Conservation (phyloP, 495 filamentous ascomycete genomes). For the Podospora anserina region DNA sequence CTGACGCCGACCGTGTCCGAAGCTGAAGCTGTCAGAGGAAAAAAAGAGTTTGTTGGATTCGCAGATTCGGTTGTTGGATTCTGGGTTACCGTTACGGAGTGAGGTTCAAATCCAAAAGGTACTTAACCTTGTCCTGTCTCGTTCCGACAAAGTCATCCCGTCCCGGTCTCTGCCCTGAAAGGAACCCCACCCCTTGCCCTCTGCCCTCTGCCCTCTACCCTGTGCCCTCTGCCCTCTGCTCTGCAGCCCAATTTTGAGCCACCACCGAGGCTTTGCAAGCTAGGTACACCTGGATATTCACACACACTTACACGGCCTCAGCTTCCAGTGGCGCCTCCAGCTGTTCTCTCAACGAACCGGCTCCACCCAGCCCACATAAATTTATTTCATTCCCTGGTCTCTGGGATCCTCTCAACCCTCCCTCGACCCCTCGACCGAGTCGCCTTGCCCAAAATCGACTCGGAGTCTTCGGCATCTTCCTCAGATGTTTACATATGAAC, state of each 20-base stretch:
- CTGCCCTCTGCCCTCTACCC: too few relatives aligned
- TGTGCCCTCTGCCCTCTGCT: neutral
- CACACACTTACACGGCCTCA: slow-evolving; percentile 4
- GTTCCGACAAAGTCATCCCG: neutral
- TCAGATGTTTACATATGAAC: slow-evolving; percentile 23
- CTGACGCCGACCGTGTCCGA: slow-evolving; percentile 15
- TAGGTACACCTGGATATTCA: neutral
- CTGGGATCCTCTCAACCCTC: neutral
- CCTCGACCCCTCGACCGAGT: slow-evolving; percentile 1
- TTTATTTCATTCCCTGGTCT: slow-evolving; percentile 27
- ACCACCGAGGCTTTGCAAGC: neutral
- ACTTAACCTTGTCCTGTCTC: neutral
- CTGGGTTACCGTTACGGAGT: neutral
- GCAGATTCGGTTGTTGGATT: neutral
- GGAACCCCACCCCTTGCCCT: slow-evolving; percentile 14
- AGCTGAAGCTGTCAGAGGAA: slow-evolving; percentile 4
- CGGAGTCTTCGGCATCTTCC: slow-evolving; percentile 30
- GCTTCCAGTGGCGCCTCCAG: slow-evolving; percentile 8
- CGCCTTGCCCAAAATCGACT: slow-evolving; percentile 14
- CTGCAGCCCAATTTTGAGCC: slow-evolving; percentile 16
- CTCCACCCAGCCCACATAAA: slow-evolving; percentile 40
- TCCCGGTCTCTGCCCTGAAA: slow-evolving; percentile 3
- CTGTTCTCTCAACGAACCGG: slow-evolving; percentile 6
- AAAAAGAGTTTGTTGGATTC: too few relatives aligned
- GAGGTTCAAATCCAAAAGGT: slow-evolving; percentile 1